Conservation (phyloP, 345 rosid genomes). For the Brassica rapa region DNA sequence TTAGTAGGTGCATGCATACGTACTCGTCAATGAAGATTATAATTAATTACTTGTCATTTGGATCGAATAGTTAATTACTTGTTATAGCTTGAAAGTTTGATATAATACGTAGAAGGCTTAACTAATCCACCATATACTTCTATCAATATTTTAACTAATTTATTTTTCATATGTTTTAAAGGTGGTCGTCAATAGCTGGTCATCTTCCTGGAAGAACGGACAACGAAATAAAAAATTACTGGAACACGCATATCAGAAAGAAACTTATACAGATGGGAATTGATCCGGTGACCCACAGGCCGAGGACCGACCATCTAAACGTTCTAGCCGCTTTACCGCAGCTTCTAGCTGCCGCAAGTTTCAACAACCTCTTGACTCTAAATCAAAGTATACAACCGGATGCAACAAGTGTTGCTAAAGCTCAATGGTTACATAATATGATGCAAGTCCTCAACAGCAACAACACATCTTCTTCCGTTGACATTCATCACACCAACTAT, state of each 20-base stretch:
- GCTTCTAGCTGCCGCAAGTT: conserved; percentile 58
- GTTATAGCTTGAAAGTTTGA: conserved; percentile 1
- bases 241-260: conserved; percentile 44
- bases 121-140: conserved; percentile 24
- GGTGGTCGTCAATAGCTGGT: conserved; percentile 47
- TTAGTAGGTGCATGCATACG: conserved; percentile 37
- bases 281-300: conserved; percentile 42
- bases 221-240: conserved; percentile 41
- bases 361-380: conserved; percentile 46
- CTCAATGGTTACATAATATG: conserved; percentile 55
- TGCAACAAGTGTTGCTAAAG: conserved; percentile 56
- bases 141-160: not conserved
- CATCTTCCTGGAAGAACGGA: conserved; percentile 47
- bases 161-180: not conserved
- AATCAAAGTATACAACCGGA: conserved; percentile 47
- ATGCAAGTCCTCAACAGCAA: conserved; percentile 44
- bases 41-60: not conserved
- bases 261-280: conserved; percentile 43
- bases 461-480: conserved; percentile 34
- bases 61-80: not conserved
- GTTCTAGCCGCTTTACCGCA: conserved; percentile 56
- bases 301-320: conserved; percentile 49
- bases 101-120: conserved; percentile 20
- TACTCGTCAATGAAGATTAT: conserved; percentile 20
- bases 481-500: conserved; percentile 32